These are phyloP conservation scores for Fusarium fracticaudum DNA, from an alignment of 2,329 filamentous ascomycete species.

Conservation along the genomic window DNA sequence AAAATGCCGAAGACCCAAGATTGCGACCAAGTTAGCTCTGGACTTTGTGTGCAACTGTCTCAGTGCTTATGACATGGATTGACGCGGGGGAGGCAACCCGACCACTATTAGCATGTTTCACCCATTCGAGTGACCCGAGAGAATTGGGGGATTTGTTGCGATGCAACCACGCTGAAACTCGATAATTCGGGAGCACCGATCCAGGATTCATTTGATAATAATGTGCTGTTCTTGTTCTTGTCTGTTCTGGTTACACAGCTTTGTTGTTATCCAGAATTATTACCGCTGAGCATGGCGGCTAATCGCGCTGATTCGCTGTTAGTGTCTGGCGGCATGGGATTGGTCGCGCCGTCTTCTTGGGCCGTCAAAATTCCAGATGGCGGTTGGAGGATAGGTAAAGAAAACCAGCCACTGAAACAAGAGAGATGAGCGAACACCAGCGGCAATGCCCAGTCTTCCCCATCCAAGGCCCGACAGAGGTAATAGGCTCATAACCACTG, in stretches of 20 bases:
- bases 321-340: slow-evolving; percentile 22
- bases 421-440: slow-evolving; percentile 3
- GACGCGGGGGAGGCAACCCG: slow-evolving; percentile 36
- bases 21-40: not conserved
- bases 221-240: not conserved
- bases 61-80: slow-evolving; percentile 32
- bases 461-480: not conserved
- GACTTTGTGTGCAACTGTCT: slow-evolving; percentile 2
- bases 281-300: slow-evolving; percentile 32
- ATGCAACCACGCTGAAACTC: slow-evolving; percentile 39
- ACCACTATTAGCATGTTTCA: slow-evolving; percentile 40
- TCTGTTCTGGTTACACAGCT: not conserved
- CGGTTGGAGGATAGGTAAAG: slow-evolving; percentile 34
- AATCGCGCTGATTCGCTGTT: slow-evolving; percentile 10
- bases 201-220: slow-evolving; percentile 11
- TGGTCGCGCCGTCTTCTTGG: slow-evolving; percentile 31
- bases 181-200: slow-evolving; percentile 17
- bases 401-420: slow-evolving; percentile 27
- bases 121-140: not conserved
- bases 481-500: slow-evolving; percentile 12
- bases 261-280: slow-evolving; percentile 16
- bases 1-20: slow-evolving; percentile 12
- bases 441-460: slow-evolving; percentile 17
- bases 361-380: slow-evolving; percentile 26
- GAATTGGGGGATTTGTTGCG: slow-evolving; percentile 29